Percentiles rank a stretch among this genome's conserved stretches.
Conservation (phyloP, 768 basidiomycete genomes). For the Mycena rosella region DNA sequence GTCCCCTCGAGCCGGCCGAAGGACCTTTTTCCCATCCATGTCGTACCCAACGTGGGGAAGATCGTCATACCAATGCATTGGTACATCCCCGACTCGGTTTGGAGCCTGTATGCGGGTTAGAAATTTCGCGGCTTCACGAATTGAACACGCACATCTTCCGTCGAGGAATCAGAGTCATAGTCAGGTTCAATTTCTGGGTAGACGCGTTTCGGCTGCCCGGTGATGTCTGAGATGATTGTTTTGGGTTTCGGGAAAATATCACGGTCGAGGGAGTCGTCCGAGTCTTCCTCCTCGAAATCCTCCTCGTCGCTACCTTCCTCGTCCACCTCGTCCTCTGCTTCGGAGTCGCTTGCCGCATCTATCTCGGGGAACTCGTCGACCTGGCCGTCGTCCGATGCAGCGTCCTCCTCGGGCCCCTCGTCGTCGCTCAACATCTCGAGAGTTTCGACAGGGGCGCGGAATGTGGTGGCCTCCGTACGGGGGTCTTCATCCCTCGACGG, state of each 20-base stretch:
- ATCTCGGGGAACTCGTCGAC: slow-evolving; percentile 84
- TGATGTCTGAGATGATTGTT: slow-evolving; percentile 81
- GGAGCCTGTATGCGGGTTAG: slow-evolving; percentile 69
- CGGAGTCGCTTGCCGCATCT: slow-evolving; percentile 65
- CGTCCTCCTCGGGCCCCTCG: slow-evolving; percentile 61
- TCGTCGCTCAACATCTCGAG: slow-evolving; percentile 84
- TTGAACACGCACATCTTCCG: slow-evolving; percentile 80
- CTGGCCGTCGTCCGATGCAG: slow-evolving; percentile 67
- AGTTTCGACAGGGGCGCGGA: slow-evolving; percentile 38
- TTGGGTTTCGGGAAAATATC: slow-evolving; percentile 75
- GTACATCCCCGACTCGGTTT: slow-evolving; percentile 96
- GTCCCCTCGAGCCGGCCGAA: slow-evolving; percentile 95
- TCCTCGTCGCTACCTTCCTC: slow-evolving; percentile 49
- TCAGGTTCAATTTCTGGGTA: slow-evolving; percentile 92
- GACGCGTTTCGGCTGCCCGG: slow-evolving; percentile 85
- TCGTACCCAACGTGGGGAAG: slow-evolving; percentile 99
- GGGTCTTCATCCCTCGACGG: slow-evolving; percentile 52
- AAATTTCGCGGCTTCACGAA: slow-evolving; percentile 24
- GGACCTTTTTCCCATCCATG: slow-evolving; percentile 92
- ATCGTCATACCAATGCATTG: slow-evolving; percentile 99
- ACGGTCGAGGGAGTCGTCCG: slow-evolving; percentile 57
- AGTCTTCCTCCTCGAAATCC: slow-evolving; percentile 44
- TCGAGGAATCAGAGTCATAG: slow-evolving; percentile 93
- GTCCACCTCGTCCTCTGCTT: slow-evolving; percentile 60
- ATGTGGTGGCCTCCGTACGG: slow-evolving; percentile 31